Percentiles rank a stretch among this genome's conserved stretches.
phyloP scores from a whole-genome alignment of 192 early-diverging fungal species.

The Gigaspora rosea region DNA sequence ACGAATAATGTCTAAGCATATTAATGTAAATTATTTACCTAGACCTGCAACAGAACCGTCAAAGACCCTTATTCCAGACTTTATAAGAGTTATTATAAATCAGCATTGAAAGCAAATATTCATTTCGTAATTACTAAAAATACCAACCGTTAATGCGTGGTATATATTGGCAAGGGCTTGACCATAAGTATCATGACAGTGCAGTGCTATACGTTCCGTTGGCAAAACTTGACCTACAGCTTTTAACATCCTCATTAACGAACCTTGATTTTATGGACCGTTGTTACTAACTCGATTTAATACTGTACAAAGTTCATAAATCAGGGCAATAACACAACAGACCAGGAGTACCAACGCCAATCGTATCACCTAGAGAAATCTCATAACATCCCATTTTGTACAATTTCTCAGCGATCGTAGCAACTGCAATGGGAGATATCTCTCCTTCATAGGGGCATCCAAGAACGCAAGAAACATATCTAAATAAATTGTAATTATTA shows the following conservation, averaged over 20 bases:
- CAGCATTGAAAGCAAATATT: not conserved
- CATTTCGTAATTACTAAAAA: not conserved
- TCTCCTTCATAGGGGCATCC: conserved; percentile 93
- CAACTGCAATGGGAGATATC: conserved; percentile 69
- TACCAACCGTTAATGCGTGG: conserved; percentile 64
- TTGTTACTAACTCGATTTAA: too few species aligned
- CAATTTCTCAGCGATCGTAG: conserved; percentile 69
- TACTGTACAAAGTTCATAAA: too few species aligned
- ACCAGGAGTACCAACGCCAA: conserved; percentile 83
- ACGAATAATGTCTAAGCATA: not conserved
- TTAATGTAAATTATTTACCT: conserved; percentile 44
- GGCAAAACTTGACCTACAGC: conserved; percentile 71
- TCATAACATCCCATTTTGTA: conserved; percentile 95
- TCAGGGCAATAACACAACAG: conserved; percentile 13
- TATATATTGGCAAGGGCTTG: conserved; percentile 93
- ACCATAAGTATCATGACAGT: conserved; percentile 98
- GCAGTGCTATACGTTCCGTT: conserved; percentile 77
- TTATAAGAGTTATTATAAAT: not conserved
- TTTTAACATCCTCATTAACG: conserved; percentile 70
- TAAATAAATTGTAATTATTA: conserved; percentile 36
- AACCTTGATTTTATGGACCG: conserved; percentile 33
- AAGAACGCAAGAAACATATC: conserved; percentile 88
- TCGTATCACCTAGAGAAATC: conserved; percentile 95
- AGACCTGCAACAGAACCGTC: conserved; percentile 93
- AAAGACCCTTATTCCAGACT: conserved; percentile 87